Conservation (phyloP, 371 early-diverging fungal genomes). For the Dinochytrium kinnereticum region DNA sequence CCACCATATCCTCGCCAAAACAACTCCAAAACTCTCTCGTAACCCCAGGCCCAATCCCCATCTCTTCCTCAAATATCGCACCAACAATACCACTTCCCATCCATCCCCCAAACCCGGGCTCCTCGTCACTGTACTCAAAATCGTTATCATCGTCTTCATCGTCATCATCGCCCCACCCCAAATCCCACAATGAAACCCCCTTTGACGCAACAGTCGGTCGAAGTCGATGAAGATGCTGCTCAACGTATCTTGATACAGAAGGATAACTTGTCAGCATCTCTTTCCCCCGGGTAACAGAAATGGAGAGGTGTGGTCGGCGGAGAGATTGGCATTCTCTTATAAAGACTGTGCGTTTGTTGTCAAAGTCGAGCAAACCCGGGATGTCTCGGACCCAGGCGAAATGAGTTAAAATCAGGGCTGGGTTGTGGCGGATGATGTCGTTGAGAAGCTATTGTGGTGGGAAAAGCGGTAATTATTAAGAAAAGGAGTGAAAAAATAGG, state of each 20-base stretch:
- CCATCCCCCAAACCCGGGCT: neutral
- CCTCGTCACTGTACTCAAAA: neutral
- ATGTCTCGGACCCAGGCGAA: constrained; percentile 20
- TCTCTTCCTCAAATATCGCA: constrained; percentile 14
- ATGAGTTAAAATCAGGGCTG: neutral
- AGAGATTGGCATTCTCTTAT: neutral
- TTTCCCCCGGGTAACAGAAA: neutral
- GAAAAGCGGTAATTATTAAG: neutral
- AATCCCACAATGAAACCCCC: neutral
- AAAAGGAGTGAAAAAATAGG: constrained; percentile 6
- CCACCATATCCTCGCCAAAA: constrained; percentile 25
- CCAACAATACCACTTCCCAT: neutral
- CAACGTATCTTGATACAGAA: neutral
- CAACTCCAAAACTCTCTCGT: constrained; percentile 32
- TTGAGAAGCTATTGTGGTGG: constrained; percentile 18
- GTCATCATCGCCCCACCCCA: neutral
- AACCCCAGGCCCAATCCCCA: constrained; percentile 31
- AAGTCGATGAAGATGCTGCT: neutral
- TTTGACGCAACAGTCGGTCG: neutral
- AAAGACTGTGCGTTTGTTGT: constrained; percentile 24
- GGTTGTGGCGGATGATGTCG: constrained; percentile 10
- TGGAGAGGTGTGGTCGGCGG: neutral
- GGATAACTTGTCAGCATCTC: neutral
- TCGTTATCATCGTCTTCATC: neutral
- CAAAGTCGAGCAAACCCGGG: constrained; percentile 24